Evolutionary conservation across 805 yeast genomes (phyloP), one percentile per base, ranked within the genome.

Genomic region (Starmerella khaoyaiensis): DNA sequence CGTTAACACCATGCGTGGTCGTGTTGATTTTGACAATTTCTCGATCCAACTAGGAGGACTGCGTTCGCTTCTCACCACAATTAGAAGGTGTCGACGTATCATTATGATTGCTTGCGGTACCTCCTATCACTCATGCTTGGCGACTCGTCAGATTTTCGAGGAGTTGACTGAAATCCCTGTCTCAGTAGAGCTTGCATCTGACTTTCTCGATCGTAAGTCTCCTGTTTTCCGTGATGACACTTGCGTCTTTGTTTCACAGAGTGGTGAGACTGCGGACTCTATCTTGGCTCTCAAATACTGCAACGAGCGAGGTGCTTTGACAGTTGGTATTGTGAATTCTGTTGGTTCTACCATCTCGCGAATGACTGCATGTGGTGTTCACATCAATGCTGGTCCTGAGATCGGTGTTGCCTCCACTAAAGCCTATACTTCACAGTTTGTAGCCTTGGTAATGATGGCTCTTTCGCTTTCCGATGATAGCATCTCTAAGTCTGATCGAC

Each of bases 91-190:
- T 52, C 76, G 96, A 64, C 75, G 98, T 62, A 71, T 90, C 53
- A 81, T 86, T 42, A 90, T 90, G 97, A 81, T 90, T 64, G 99
- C 98, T 2, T 90, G 99, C 65, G 99, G 99, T 65, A 90, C 99
- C 5, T 90, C 98, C 0, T 90, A 86, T 59, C 98, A 90, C 63
- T 90, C 98, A 14, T 90, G 99, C 67, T 64, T 90, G 57, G 98
- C 98, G 16, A 87, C 94, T 17, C 76, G 99, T 62, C 80, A 95
- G 12, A 77, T 84, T 47, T 86, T 90, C 58, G 99, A 90, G 63
- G 98, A 90, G 59, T 69, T 90, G 54, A 83, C 95, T 22, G 97
- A 87, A 39, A 52, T 50, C 40, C 56, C 56, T 20, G 53, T 50
- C 18, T 49, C 52, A 36, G 56, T 52, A 20, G 56, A 52, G 48